Evolutionary conservation across 2,329 filamentous ascomycete genomes (phyloP).

Genomic region (Curvularia verruculosa): DNA sequence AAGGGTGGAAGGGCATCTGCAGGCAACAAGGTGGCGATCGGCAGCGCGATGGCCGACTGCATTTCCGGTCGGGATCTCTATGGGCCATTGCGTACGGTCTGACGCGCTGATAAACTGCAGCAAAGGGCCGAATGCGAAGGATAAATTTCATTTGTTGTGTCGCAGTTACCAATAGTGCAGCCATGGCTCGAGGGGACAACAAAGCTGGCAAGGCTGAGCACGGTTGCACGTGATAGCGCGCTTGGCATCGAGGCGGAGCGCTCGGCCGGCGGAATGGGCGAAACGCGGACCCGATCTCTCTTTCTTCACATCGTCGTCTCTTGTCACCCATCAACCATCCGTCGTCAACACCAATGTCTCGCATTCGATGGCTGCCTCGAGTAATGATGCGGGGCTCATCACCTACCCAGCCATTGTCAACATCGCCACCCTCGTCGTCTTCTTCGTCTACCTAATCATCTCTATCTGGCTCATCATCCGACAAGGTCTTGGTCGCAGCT

Average conservation of each 20-base stretch:
- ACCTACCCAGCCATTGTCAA: slow-evolving; percentile 40
- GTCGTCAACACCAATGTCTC: slow-evolving; percentile 25
- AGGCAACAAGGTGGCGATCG: slow-evolving; percentile 8
- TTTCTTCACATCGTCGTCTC: slow-evolving; percentile 1
- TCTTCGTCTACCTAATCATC: slow-evolving; percentile 39
- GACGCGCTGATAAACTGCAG: background rate
- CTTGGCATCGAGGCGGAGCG: slow-evolving; percentile 17
- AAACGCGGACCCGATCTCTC: slow-evolving; percentile 2
- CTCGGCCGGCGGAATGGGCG: slow-evolving; percentile 18
- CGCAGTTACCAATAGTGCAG: background rate
- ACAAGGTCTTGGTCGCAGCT: slow-evolving; percentile 43
- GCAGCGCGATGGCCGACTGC: slow-evolving; percentile 7
- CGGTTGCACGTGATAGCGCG: slow-evolving; percentile 14
- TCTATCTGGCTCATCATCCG: slow-evolving; percentile 38
- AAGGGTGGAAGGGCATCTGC: slow-evolving; percentile 5
- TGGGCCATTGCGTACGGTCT: background rate
- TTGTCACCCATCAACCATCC: slow-evolving; percentile 5
- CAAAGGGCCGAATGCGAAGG: background rate
- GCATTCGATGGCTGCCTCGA: slow-evolving; percentile 26
- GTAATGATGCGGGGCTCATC: slow-evolving; percentile 13
- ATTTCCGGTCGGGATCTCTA: slow-evolving; percentile 3
- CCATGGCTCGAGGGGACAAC: background rate
- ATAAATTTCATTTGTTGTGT: background rate
- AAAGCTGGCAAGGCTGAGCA: background rate
- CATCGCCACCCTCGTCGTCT: slow-evolving; percentile 42